Evolutionary conservation across 192 early-diverging fungal genomes (phyloP), one percentile per base, ranked within the genome.

Genomic region (Coemansia sp.): DNA sequence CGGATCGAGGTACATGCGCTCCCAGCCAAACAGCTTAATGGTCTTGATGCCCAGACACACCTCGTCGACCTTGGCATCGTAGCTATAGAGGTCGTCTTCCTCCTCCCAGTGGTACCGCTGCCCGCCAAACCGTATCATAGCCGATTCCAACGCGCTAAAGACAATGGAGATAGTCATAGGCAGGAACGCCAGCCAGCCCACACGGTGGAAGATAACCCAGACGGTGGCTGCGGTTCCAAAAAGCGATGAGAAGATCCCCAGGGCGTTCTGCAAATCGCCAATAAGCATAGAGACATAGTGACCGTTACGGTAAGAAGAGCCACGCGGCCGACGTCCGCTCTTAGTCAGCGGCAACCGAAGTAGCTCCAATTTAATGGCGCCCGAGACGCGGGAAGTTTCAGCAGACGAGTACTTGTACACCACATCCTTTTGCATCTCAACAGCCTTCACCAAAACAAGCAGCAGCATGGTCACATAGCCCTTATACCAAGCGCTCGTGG

Each of bases 11-110:
- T 73, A 81, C 58, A 73, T 73, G 37, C 64, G 62, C 44, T 81
- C 78, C 78, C 78, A 81, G 27, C 78, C 74, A 62, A 75, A 76
- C 55, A 81, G 66, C 70, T 81, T 80, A 25, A 80, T 75, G 2
- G 78, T 63, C 34, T 71, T 75, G 15, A 72, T 72, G 21, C 53
- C 60, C 17, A 51, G 39, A 53, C 67, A 80, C 10, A 80, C 62
- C 29, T 80, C 70, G 50, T 48, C 48, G 11, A 69, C 37, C n/a
- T 44, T 61, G 48, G 41, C 25, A 29, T 68, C 69, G 10, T 66
- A 68, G 11, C 14, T 19, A 27, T 53, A 17, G 5, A n/a, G 1
- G 67, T 60, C n/a, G 25, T 8, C 6, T 15, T 17, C 2, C 2
- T 50, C 41, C 14, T 44, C 3, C 77, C 77, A 80, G 14, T 66